phyloP scores from a whole-genome alignment of 768 basidiomycete genomes.

The Hygrophoropsis aurantiaca region DNA sequence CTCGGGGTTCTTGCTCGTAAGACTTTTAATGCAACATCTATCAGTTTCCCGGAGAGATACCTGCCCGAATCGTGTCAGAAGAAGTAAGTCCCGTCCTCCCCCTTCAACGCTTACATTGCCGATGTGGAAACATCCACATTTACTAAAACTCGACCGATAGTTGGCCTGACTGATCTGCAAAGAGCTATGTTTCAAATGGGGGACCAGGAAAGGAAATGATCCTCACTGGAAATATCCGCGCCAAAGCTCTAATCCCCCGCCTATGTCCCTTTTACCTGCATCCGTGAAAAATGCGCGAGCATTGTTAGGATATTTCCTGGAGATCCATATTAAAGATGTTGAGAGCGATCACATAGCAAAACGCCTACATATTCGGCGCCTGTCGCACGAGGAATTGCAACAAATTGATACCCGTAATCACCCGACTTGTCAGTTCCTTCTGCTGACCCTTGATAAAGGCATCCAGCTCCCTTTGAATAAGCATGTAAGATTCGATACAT shows the following conservation, averaged over 20 bases:
- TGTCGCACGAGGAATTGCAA: conserved; percentile 51
- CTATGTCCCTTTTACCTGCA: conserved; percentile 23
- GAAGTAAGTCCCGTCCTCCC: not conserved
- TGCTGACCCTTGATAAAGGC: conserved; percentile 22
- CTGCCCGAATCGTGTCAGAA: conserved; percentile 24
- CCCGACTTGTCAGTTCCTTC: conserved; percentile 23
- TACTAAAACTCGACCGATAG: conserved; percentile 37
- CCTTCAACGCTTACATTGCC: conserved; percentile 34
- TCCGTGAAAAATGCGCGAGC: conserved; percentile 45
- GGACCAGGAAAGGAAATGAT: not conserved
- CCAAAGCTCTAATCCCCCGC: conserved; percentile 42
- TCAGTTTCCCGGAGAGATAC: conserved; percentile 9
- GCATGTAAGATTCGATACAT: too few species aligned
- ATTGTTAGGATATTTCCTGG: conserved; percentile 47
- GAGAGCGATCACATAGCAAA: not conserved
- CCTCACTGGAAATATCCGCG: conserved; percentile 52
- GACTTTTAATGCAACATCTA: conserved; percentile 32
- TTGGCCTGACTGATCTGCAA: conserved; percentile 47
- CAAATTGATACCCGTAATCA: conserved; percentile 42
- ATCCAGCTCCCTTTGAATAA: conserved; percentile 20
- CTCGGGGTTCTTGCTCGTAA: conserved; percentile 24
- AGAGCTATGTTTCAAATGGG: not conserved
- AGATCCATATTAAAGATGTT: not conserved
- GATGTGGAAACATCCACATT: conserved; percentile 49
- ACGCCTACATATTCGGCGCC: conserved; percentile 42